Percentiles rank a stretch among this genome's conserved stretches.
phyloP scores from a whole-genome alignment of 2,329 filamentous ascomycete species.

The Colletotrichum theobromicola region DNA sequence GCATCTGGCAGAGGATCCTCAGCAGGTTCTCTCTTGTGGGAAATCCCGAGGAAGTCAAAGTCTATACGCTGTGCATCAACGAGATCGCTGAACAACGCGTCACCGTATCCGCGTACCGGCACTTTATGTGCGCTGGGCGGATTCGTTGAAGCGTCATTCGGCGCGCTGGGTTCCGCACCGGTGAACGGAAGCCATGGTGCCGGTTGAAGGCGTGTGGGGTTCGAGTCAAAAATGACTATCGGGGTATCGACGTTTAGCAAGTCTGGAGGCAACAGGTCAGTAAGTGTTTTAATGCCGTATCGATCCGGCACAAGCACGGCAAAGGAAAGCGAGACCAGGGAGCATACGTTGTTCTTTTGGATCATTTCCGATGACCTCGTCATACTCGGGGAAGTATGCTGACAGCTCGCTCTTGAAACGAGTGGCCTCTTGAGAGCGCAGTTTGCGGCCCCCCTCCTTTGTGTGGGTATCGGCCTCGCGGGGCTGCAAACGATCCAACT shows the following conservation, averaged over 20 bases:
- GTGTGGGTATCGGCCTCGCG: constrained; percentile 44
- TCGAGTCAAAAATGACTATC: constrained; percentile 71
- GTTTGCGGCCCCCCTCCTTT: constrained; percentile 71
- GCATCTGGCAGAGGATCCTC: constrained; percentile 63
- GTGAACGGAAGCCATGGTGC: constrained; percentile 17
- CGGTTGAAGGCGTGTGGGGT: constrained; percentile 25
- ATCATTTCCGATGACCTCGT: constrained; percentile 89
- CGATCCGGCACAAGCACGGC: not conserved
- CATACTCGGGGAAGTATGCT: constrained; percentile 91
- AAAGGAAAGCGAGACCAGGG: not conserved
- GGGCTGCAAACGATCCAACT: constrained; percentile 62
- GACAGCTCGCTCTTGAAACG: constrained; percentile 91
- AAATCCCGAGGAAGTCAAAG: constrained; percentile 57
- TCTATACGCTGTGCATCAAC: constrained; percentile 62
- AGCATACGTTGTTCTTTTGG: constrained; percentile 76
- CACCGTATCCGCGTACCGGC: constrained; percentile 57
- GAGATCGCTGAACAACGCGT: constrained; percentile 61
- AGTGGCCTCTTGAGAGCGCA: constrained; percentile 85
- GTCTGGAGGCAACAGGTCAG: constrained; percentile 55
- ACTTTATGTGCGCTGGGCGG: constrained; percentile 28
- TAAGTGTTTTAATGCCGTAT: not conserved
- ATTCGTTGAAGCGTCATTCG: not conserved
- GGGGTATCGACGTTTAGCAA: constrained; percentile 74
- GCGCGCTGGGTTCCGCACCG: not conserved
- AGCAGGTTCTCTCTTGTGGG: constrained; percentile 45